phyloP scores from a whole-genome alignment of 306 rosid genomes.

The Ammopiptanthus mongolicus region DNA sequence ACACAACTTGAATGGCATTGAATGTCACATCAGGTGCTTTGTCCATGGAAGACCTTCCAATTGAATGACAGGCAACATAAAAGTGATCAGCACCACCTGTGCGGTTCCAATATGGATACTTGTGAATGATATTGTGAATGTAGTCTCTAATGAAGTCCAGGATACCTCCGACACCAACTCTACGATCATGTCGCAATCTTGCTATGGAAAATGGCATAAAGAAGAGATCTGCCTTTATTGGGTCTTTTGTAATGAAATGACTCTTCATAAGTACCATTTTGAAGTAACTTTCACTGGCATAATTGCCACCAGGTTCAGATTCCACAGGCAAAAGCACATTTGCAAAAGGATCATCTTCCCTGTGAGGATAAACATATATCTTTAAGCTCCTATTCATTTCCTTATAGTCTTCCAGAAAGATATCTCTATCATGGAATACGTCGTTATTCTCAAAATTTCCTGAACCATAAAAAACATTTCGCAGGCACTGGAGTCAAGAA shows the following conservation, averaged over 20 bases:
- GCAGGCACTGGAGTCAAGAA: slow-evolving; percentile 9
- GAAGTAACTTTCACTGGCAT: slow-evolving; percentile 90
- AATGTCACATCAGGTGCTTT: slow-evolving; percentile 53
- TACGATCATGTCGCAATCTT: slow-evolving; percentile 55
- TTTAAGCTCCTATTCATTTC: slow-evolving; percentile 79
- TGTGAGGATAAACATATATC: slow-evolving; percentile 86
- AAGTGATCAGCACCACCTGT: slow-evolving; percentile 75
- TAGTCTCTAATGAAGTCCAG: slow-evolving; percentile 58
- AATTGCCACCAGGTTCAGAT: slow-evolving; percentile 67
- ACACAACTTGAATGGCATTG: slow-evolving; percentile 70
- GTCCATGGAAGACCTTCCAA: slow-evolving; percentile 70
- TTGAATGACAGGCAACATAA: slow-evolving; percentile 79
- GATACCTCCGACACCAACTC: slow-evolving; percentile 72
- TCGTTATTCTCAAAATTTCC: slow-evolving; percentile 35
- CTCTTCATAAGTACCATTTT: slow-evolving; percentile 59
- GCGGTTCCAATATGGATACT: slow-evolving; percentile 67
- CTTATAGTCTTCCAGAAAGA: slow-evolving; percentile 62
- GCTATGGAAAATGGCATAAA: slow-evolving; percentile 83
- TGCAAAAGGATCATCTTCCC: slow-evolving; percentile 54
- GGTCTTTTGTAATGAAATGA: slow-evolving; percentile 57
- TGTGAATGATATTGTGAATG: slow-evolving; percentile 42
- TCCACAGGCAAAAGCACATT: slow-evolving; percentile 60
- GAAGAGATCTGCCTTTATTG: slow-evolving; percentile 67
- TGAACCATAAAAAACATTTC: slow-evolving; percentile 32
- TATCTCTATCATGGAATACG: slow-evolving; percentile 61